phyloP scores from a whole-genome alignment of 1,139 yeast species.

The Yamadazyma spencermartinsiae region DNA sequence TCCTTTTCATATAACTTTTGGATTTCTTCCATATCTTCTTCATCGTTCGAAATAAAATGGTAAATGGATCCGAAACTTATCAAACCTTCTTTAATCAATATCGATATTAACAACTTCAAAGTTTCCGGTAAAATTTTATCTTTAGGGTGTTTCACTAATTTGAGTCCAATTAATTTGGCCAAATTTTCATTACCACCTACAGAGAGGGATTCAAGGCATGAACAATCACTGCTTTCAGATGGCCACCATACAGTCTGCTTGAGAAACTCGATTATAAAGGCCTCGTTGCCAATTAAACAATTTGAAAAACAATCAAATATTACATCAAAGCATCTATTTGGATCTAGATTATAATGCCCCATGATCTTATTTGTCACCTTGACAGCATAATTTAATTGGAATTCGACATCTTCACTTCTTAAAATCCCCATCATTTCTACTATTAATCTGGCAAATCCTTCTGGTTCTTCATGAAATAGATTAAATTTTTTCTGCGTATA shows the following conservation, averaged over 20 bases:
- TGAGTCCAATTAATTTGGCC: slow-evolving; percentile 60
- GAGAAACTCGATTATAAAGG: slow-evolving; percentile 51
- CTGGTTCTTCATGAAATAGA: slow-evolving; percentile 73
- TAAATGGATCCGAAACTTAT: slow-evolving; percentile 65
- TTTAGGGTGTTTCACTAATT: slow-evolving; percentile 39
- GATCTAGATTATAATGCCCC: slow-evolving; percentile 80
- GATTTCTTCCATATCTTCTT: slow-evolving; percentile 40
- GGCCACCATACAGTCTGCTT: slow-evolving; percentile 72
- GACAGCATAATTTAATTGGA: slow-evolving; percentile 48
- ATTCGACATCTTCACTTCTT: slow-evolving; percentile 37
- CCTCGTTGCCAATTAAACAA: slow-evolving; percentile 44
- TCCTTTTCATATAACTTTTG: slow-evolving; percentile 49
- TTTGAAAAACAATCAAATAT: slow-evolving; percentile 52
- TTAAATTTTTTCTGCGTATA: slow-evolving; percentile 76
- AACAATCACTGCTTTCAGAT: slow-evolving; percentile 27
- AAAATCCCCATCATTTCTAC: slow-evolving; percentile 52
- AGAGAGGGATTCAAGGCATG: slow-evolving; percentile 30
- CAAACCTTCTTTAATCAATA: slow-evolving; percentile 69
- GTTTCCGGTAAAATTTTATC: slow-evolving; percentile 44
- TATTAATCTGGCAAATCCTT: slow-evolving; percentile 74
- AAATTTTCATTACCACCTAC: slow-evolving; percentile 69
- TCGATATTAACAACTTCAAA: slow-evolving; percentile 45
- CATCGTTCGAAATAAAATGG: slow-evolving; percentile 52
- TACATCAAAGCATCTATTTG: slow-evolving; percentile 67
- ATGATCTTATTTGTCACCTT: slow-evolving; percentile 57